A percentile compares a stretch with the other conserved stretches of the same genome.
phyloP scores from a whole-genome alignment of 345 rosid genomes.

The Schrenkiella parvula region DNA sequence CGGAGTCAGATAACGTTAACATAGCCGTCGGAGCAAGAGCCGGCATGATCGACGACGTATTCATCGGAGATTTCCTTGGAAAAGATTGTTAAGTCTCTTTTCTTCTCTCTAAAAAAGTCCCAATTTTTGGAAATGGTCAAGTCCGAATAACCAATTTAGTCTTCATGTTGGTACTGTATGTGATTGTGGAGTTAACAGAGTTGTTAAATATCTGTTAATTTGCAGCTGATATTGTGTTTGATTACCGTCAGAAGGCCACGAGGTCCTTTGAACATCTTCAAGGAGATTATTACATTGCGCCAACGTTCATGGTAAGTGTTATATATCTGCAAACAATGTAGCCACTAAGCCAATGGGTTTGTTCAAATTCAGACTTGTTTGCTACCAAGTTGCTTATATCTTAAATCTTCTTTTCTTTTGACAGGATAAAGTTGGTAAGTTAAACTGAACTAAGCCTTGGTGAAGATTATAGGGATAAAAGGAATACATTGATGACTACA shows the following conservation, averaged over 20 bases:
- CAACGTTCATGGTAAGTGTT: slow-evolving; percentile 58
- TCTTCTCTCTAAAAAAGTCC: no score
- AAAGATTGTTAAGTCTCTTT: slow-evolving; percentile 55
- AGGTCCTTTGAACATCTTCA: slow-evolving; percentile 87
- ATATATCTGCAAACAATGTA: not conserved
- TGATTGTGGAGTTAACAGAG: not conserved
- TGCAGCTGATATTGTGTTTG: slow-evolving; percentile 92
- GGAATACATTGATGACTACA: not conserved
- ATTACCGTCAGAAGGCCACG: slow-evolving; percentile 87
- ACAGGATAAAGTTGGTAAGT: slow-evolving; percentile 99
- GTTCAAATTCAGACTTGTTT: not conserved
- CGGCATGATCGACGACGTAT: slow-evolving; percentile 77
- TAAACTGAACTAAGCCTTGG: slow-evolving; percentile 30
- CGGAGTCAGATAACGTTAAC: slow-evolving; percentile 80
- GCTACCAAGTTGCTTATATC: not conserved
- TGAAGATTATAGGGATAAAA: slow-evolving; percentile 12
- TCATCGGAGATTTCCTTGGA: slow-evolving; percentile 83
- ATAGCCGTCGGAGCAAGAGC: slow-evolving; percentile 82
- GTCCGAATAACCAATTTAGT: not conserved
- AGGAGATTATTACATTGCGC: slow-evolving; percentile 94
- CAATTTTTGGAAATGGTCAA: no score
- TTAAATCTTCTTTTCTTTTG: slow-evolving; percentile 9
- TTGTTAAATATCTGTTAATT: not conserved
- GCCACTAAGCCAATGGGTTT: not conserved
- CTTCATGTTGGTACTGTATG: not conserved